A percentile compares a stretch with the other conserved stretches of the same genome.
These are phyloP conservation scores for Trichoderma gamsii DNA, from an alignment of 495 filamentous ascomycete genomes.

Conservation along the genomic window DNA sequence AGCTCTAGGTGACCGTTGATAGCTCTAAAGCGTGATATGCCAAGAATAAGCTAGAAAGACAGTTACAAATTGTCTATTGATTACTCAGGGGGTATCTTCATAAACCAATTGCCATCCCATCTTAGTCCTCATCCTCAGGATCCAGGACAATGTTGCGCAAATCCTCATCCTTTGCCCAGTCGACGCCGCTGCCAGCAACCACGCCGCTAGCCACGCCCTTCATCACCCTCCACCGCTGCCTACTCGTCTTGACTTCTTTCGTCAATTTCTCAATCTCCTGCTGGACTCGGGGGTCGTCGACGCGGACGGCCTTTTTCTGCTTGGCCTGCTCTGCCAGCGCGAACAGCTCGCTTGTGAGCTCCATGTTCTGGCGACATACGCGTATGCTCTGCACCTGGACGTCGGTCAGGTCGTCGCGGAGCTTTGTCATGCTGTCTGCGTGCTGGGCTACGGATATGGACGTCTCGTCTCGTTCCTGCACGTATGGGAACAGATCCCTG, in stretches of 20 bases:
- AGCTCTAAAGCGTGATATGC: too few species aligned
- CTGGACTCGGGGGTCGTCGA: constrained; percentile 45
- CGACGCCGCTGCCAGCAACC: constrained; percentile 74
- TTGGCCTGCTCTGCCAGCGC: constrained; percentile 53
- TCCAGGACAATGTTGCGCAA: constrained; percentile 71
- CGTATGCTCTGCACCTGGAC: constrained; percentile 51
- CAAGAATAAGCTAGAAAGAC: too few species aligned
- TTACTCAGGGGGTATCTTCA: too few species aligned
- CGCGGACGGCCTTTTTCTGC: constrained; percentile 40
- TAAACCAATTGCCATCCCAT: neutral
- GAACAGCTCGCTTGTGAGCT: constrained; percentile 54
- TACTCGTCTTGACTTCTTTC: constrained; percentile 47
- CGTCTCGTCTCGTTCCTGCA: constrained; percentile 61
- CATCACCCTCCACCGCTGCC: constrained; percentile 62
- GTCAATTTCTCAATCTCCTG: constrained; percentile 50
- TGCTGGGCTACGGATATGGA: constrained; percentile 55
- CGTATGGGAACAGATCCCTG: constrained; percentile 58
- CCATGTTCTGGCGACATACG: constrained; percentile 52
- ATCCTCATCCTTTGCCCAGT: constrained; percentile 69
- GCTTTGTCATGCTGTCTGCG: constrained; percentile 42
- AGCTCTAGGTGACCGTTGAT: too few species aligned
- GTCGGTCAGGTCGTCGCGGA: constrained; percentile 43
- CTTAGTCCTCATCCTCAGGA: constrained; percentile 45
- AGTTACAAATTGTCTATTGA: too few species aligned
- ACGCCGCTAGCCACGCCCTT: constrained; percentile 68